These are phyloP conservation scores for Misopates orontium DNA, from an alignment of 257 asterid species.

Conservation along the genomic window DNA sequence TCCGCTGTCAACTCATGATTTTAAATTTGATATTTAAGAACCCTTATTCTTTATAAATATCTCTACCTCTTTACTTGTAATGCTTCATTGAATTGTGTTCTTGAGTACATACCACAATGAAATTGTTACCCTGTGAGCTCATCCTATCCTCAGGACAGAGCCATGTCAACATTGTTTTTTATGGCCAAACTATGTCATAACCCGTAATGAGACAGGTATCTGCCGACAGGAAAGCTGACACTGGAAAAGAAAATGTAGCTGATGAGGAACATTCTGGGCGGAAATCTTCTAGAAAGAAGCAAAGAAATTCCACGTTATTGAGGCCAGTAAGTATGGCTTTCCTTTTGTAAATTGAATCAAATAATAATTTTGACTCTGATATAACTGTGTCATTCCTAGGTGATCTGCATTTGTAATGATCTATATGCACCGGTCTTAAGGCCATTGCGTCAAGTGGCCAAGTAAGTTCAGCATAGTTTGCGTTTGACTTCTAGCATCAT, in stretches of 20 bases:
- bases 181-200: slow-evolving; percentile 7
- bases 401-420: slow-evolving; percentile 95
- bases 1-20: too few species aligned
- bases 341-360: slow-evolving; percentile 17
- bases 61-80: slow-evolving; percentile 5
- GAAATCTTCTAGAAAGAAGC: slow-evolving; percentile 65
- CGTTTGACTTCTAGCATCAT: slow-evolving; percentile 1
- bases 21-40: neutral
- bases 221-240: slow-evolving; percentile 63
- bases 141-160: slow-evolving; percentile 3
- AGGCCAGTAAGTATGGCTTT: slow-evolving; percentile 73
- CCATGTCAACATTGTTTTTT: neutral
- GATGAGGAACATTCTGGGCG: slow-evolving; percentile 55
- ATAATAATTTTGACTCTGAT: slow-evolving; percentile 31
- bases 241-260: slow-evolving; percentile 64
- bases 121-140: slow-evolving; percentile 18
- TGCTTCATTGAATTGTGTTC: slow-evolving; percentile 19
- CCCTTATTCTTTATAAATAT: slow-evolving; percentile 21
- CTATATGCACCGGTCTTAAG: slow-evolving; percentile 91
- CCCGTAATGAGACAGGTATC: slow-evolving; percentile 60
- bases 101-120: neutral
- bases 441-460: slow-evolving; percentile 94
- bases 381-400: slow-evolving; percentile 47
- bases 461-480: slow-evolving; percentile 50
- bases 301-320: slow-evolving; percentile 51